Base-by-base conservation (phyloP, 257 asterid species). In the Anisodus acutangulus region DNA sequence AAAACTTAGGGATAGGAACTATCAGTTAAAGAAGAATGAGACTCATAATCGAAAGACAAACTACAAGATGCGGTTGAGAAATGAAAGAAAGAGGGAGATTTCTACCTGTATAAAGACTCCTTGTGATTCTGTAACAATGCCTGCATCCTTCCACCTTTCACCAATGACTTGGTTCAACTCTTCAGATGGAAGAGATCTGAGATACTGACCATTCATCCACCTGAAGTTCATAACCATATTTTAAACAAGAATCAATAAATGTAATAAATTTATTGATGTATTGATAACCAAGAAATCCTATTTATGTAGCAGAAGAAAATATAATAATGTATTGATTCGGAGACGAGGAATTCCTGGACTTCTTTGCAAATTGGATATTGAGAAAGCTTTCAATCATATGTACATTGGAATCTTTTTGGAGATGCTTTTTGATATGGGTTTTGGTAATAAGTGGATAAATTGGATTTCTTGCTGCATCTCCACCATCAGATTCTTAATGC, bases 171-270 rank as follows among this genome's bases (percentile, higher is more conserved):
- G 84, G 66, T 85, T 88, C 47, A 93, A 84, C 62, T 94, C 88
- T 72, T 85, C 92, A 45, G 90, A 84, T 58, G 98, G 94, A 86
- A 95, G 97, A 71, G 94, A 88, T 90, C 92, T 91, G 96, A 94
- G 90, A 91, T 95, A 90, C 84, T 93, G 97, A 71, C 99, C 99
- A 87, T 93, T 95, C 98, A 95, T 94, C 99, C 99, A 95, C 93
- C 99, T 95, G 87, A 85, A 87, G 79, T 76, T 86, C 71, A 88
- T 84, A 84, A 41, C 80, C 53, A 88, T 51, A 64, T 41, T 78
- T 74, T 26, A 72, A 63, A 74, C 19, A 54, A 85, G 80, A 70
- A 63, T 76, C 67, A 81, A 31, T 79, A 84, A 84, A 83, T 72
- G 80, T 84, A 31, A 64, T 58, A 31, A 80, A 59, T 80, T 58